Percentiles rank a stretch among this genome's conserved stretches.
Evolutionary conservation across 768 basidiomycete species (phyloP).

Genomic region (Tulasnella sp.): DNA sequence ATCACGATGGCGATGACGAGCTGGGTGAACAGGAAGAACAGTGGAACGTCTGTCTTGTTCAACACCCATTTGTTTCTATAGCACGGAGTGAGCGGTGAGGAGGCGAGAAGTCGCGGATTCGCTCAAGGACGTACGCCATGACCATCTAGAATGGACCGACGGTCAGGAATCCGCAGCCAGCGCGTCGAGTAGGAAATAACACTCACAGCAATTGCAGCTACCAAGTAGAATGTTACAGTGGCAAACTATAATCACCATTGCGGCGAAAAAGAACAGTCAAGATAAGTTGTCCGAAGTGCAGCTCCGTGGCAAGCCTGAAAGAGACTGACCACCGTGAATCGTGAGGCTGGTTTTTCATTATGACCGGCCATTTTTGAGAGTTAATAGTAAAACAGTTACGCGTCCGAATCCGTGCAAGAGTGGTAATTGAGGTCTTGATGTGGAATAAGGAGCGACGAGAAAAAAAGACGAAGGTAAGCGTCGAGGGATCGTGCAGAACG

Average conservation of each 20-base stretch:
- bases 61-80: slow-evolving; percentile 89
- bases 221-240: slow-evolving; percentile 79
- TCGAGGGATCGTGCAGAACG: background rate
- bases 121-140: slow-evolving; percentile 57
- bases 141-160: slow-evolving; percentile 59
- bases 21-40: slow-evolving; percentile 84
- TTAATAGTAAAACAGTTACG: background rate
- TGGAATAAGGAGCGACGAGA: background rate
- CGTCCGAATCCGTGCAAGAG: background rate
- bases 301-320: background rate
- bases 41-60: slow-evolving; percentile 62
- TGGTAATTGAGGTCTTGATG: background rate
- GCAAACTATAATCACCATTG: slow-evolving; percentile 46
- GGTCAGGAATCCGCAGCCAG: slow-evolving; percentile 2
- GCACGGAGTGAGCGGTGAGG: slow-evolving; percentile 27
- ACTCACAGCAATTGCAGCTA: slow-evolving; percentile 83
- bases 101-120: background rate
- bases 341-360: slow-evolving; percentile 23
- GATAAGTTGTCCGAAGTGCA: background rate
- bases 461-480: background rate
- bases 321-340: slow-evolving; percentile 24
- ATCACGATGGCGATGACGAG: slow-evolving; percentile 73
- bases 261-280: background rate
- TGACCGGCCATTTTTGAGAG: slow-evolving; percentile 10
- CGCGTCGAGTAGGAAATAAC: background rate